Base-by-base conservation (phyloP, 2,329 filamentous ascomycete genomes). In the Epichloe elymi region DNA sequence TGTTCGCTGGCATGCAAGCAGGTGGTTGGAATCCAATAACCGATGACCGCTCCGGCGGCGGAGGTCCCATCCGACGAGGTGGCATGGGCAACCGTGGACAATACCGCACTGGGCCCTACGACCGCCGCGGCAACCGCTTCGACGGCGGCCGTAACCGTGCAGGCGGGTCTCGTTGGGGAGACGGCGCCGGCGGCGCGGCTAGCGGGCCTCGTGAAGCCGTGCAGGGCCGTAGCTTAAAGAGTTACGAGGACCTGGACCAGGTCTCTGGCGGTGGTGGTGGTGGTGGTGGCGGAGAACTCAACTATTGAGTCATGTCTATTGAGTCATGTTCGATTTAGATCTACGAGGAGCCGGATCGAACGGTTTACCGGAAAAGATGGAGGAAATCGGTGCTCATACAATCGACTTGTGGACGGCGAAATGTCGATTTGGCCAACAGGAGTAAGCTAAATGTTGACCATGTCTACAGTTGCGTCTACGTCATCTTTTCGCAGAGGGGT, bases 181-280 rank as follows among this genome's bases (percentile, higher is more conserved):
- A 88, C 56, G 85, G 84, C 26, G 86, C 87, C 46, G 85, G 86
- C 39, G 85, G 79, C 23, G 82, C 85, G 36, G 82, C 85, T 2
- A 84, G 90, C 54, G 90, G 89, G 0, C 91, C 93, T 19, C 80
- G 87, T 19, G 90, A 97, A 68, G 91, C 93, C 11, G 89, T 95
- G 1, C 88, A 94, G 58, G 93, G 93, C 5, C 81, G 93, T 52
- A 95, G 87, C 54, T 71, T 98, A 57, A 95, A 95, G 76, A 96
- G 88, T 66, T 98, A 98, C 64, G 94, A 98, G 67, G 93, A 98
- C 64, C 74, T 98, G 23, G 93, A 98, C 70, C 91, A 94, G 44
- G 84, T 85, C 52, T 82, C 82, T 38, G 80, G 83, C 14, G 75
- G 79, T 37, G 87, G 84, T 40, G 82, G 84, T 39, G 82, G 84